Evolutionary conservation across 192 early-diverging fungal species (phyloP).

Genomic region (Phlyctochytrium arcticum): DNA sequence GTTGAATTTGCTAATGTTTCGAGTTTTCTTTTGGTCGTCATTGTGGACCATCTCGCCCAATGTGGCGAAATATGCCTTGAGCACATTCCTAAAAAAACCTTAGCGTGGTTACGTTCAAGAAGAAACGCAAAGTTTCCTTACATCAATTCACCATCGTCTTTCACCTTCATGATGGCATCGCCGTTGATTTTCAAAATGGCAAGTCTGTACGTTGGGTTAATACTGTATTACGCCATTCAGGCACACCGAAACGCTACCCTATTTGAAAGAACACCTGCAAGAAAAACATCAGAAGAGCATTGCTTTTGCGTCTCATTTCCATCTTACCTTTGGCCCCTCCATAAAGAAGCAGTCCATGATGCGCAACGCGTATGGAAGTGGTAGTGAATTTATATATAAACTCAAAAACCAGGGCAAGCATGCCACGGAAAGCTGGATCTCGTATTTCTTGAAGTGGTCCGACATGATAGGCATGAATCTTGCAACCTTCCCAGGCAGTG

Average conservation of each 20-base stretch:
- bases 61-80: conserved; percentile 82
- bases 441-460: conserved; percentile 75
- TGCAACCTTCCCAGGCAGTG: conserved; percentile 43
- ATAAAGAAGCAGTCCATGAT: conserved; percentile 97
- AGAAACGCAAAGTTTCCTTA: conserved; percentile 8
- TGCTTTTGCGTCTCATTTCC: no score
- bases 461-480: conserved; percentile 89
- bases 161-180: conserved; percentile 48
- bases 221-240: background rate
- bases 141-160: conserved; percentile 58
- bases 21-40: conserved; percentile 14
- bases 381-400: conserved; percentile 95
- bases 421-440: conserved; percentile 94
- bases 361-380: conserved; percentile 79
- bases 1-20: conserved; percentile 68
- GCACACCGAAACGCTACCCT: conserved; percentile 43
- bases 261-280: conserved; percentile 86
- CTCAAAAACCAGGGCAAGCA: conserved; percentile 98
- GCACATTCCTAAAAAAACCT: conserved; percentile 54
- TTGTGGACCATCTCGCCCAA: conserved; percentile 67
- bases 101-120: background rate
- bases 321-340: conserved; percentile 78
- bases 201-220: conserved; percentile 52
- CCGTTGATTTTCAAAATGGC: conserved; percentile 94
- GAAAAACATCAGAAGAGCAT: background rate